phyloP scores from a whole-genome alignment of 2,329 filamentous ascomycete genomes.

The Ambrosiella beaveri region DNA sequence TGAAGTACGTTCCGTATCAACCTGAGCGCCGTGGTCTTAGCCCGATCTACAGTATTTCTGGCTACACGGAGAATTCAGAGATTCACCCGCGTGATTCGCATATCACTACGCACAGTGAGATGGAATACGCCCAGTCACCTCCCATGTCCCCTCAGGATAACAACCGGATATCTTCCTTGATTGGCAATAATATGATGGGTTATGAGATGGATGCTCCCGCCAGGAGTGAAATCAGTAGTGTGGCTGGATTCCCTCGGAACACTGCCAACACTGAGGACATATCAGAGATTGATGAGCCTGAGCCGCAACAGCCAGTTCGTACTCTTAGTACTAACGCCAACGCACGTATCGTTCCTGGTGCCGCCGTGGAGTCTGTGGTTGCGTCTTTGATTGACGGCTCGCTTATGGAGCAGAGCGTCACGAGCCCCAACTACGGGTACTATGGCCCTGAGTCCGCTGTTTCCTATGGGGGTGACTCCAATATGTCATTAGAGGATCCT shows the following conservation, averaged over 20 bases:
- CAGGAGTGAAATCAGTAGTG: constrained; percentile 8
- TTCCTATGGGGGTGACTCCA: constrained; percentile 22
- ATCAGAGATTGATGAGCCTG: constrained; percentile 38
- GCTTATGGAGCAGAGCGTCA: constrained; percentile 48
- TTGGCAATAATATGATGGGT: constrained; percentile 24
- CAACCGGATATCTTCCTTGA: constrained; percentile 34
- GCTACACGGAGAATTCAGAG: constrained; percentile 45
- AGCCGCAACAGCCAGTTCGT: constrained; percentile 52
- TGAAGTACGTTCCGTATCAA: constrained; percentile 52
- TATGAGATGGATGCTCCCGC: constrained; percentile 26
- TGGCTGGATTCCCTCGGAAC: constrained; percentile 32
- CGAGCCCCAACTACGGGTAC: constrained; percentile 19
- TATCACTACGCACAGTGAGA: constrained; percentile 30
- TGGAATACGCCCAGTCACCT: constrained; percentile 37
- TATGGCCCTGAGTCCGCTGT: constrained; percentile 9
- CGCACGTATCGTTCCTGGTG: constrained; percentile 55
- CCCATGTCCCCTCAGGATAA: constrained; percentile 37
- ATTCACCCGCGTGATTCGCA: constrained; percentile 40
- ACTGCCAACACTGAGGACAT: constrained; percentile 31
- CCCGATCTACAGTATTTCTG: constrained; percentile 83
- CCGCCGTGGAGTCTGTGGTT: constrained; percentile 73
- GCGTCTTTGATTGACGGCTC: constrained; percentile 74
- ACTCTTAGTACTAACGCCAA: constrained; percentile 60
- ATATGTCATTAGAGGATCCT: constrained; percentile 20
- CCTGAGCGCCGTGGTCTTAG: constrained; percentile 58